Evolutionary conservation across 345 rosid species (phyloP).

Genomic region (Eucalyptus pumila): DNA sequence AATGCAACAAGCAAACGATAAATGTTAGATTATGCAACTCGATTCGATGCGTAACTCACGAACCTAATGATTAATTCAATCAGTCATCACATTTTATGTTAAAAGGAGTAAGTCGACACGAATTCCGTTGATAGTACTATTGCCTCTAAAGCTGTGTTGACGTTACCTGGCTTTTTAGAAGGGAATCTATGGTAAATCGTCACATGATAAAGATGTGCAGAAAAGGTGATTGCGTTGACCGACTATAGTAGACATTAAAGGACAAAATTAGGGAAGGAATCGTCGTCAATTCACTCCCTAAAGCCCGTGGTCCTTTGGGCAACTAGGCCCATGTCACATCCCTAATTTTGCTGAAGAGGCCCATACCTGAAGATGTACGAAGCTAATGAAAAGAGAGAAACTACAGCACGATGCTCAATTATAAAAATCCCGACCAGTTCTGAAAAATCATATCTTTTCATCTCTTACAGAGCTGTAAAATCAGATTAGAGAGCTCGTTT

Average conservation of each 20-base stretch:
- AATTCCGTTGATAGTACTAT: background rate
- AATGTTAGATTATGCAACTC: rapidly evolving
- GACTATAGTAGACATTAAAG: background rate
- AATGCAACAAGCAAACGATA: background rate
- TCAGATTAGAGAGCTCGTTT: background rate
- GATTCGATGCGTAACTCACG: rapidly evolving
- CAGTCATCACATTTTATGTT: background rate
- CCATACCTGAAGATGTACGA: background rate
- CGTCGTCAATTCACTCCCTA: background rate
- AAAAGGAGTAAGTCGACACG: rapidly evolving
- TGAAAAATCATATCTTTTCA: background rate
- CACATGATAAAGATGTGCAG: background rate
- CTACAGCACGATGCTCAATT: background rate
- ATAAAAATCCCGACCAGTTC: background rate
- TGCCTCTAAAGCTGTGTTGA: background rate
- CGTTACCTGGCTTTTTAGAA: background rate
- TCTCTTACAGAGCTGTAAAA: background rate
- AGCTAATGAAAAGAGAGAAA: background rate
- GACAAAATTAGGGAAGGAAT: background rate
- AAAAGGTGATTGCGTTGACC: background rate
- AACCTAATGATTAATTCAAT: rapidly evolving
- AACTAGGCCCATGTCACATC: background rate
- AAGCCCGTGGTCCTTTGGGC: background rate
- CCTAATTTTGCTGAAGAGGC: background rate
- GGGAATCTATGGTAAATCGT: background rate